phyloP scores from a whole-genome alignment of 106 monocot species.

The Dendrobium huoshanense region DNA sequence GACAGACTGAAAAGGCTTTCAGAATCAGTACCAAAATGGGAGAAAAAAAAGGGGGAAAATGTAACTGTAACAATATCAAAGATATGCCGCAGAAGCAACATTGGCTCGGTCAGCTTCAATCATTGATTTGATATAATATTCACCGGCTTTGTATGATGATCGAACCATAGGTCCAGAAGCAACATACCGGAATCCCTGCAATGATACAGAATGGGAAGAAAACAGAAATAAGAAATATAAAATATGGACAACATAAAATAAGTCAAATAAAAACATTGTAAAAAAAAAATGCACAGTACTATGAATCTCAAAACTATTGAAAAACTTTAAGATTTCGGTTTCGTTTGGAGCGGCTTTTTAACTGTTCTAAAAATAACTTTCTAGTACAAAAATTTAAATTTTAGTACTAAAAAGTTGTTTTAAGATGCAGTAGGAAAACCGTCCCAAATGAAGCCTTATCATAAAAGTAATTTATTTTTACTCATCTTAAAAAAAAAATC shows the following conservation, averaged over 20 bases:
- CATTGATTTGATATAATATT: conserved; percentile 29
- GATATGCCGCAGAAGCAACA: background rate
- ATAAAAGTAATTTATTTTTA: too few relatives aligned
- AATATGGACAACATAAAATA: background rate
- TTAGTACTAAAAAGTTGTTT: too few relatives aligned
- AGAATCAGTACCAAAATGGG: background rate
- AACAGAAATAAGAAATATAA: background rate
- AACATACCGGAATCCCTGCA: conserved; percentile 26
- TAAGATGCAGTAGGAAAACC: too few relatives aligned
- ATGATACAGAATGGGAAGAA: background rate
- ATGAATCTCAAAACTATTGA: too few relatives aligned
- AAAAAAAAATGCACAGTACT: background rate
- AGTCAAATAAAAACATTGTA: background rate
- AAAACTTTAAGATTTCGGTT: too few relatives aligned
- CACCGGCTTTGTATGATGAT: conserved; percentile 29
- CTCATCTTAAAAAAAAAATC: too few relatives aligned
- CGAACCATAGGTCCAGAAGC: conserved; percentile 31
- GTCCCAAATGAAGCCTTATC: too few relatives aligned
- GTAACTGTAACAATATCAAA: background rate
- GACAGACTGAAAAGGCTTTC: background rate
- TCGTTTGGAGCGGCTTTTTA: too few relatives aligned
- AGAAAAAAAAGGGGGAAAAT: too few relatives aligned
- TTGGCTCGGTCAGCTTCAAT: conserved; percentile 23
- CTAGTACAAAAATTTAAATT: too few relatives aligned
- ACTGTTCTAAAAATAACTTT: too few relatives aligned